Base-by-base conservation (phyloP, 305 asterid species). In the Coffea humblotiana region DNA sequence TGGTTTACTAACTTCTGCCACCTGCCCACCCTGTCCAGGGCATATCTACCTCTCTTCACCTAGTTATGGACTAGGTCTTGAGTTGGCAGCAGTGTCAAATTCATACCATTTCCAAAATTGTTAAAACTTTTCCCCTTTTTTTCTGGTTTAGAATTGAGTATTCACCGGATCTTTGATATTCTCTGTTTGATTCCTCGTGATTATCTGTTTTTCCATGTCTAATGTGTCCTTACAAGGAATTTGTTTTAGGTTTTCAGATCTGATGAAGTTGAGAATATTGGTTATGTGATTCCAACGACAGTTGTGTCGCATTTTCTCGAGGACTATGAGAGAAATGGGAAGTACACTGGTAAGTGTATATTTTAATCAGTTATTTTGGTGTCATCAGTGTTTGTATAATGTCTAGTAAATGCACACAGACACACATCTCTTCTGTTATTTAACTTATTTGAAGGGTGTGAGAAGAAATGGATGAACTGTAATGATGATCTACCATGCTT, bases 271-370 rank as follows among this genome's bases (percentile, higher is more conserved):
- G 98, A 96, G 83, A 94, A 96, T 91, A 96, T 96, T 77, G 99
- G 99, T 61, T 96, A 96, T 77, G 98, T 96, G 81, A 96, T 96
- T 85, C 99, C 99, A 75, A 85, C 97, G 35, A 92, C 92, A 15
- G 99, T 96, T 78, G 97, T 96, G 65, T 91, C 98, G 82, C 99
- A 96, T 92, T 96, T 96, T 88, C 96, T 96, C 84, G 98, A 96
- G 83, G 99, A 96, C 88, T 96, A 92, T 74, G 89, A 89, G 88
- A 94, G 90, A 88, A 90, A 96, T 79, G 98, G 95, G 88, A 94
- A 88, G 84, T 92, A 96, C 90, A 94, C 97, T 35, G 99, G 99
- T 96, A 58, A 89, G 92, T 21, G 27, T 74, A 77, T 84, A 79
- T 37, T 37, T 72, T 81, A 81, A 68, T 66, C 5, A 48, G 49